phyloP scores from a whole-genome alignment of 495 filamentous ascomycete species.

The Neurospora sp. region DNA sequence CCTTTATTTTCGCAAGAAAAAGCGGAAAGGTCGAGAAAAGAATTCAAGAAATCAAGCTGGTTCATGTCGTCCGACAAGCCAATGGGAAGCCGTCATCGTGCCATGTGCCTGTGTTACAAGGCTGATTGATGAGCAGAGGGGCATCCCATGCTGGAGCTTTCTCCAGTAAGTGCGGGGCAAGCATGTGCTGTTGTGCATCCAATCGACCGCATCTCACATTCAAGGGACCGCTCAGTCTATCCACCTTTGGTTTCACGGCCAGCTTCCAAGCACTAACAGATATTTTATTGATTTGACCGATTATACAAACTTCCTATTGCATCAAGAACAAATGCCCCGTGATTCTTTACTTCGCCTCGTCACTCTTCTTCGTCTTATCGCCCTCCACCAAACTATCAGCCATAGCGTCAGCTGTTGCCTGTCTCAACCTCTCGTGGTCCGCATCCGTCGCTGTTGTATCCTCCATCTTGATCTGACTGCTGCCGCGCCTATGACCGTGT shows the following conservation, averaged over 20 bases:
- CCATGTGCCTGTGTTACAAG: constrained; percentile 20
- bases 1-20: not conserved
- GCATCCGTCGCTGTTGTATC: constrained; percentile 31
- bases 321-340: not conserved
- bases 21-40: not conserved
- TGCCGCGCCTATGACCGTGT: constrained; percentile 21
- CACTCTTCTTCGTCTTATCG: constrained; percentile 10
- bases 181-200: not conserved
- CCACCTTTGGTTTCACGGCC: not conserved
- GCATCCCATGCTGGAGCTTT: not conserved
- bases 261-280: not conserved
- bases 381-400: constrained; percentile 37
- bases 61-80: constrained; percentile 4
- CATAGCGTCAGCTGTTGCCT: constrained; percentile 59
- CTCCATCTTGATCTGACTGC: constrained; percentile 44
- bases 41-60: not conserved
- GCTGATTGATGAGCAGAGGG: constrained; percentile 10
- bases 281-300: not conserved
- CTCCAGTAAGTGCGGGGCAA: constrained; percentile 15
- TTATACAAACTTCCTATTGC: not conserved
- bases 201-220: not conserved
- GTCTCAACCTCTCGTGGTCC: constrained; percentile 59
- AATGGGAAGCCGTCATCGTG: constrained; percentile 12
- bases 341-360: not conserved
- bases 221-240: not conserved